phyloP scores from a whole-genome alignment of 768 basidiomycete genomes.

The Baorangia bicolor region DNA sequence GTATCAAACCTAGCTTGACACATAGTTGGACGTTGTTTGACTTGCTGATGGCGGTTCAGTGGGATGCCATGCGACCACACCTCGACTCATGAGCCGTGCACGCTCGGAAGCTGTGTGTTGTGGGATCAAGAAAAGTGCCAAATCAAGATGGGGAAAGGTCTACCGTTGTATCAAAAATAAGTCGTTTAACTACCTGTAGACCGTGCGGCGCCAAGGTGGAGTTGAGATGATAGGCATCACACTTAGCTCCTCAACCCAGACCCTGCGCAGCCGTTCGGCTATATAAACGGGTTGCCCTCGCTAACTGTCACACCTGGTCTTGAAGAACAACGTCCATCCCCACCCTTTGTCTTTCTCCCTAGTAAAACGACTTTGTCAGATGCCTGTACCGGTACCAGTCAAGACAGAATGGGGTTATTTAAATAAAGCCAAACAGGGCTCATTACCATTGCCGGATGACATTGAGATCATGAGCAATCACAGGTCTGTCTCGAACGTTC shows the following conservation, averaged over 20 bases:
- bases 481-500: constrained; percentile 21
- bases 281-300: background rate
- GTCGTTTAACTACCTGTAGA: too few relatives aligned
- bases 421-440: constrained; percentile 31
- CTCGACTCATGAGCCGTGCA: too few relatives aligned
- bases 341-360: background rate
- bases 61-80: too few relatives aligned
- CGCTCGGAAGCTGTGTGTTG: background rate
- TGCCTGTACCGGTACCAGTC: constrained; percentile 24
- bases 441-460: constrained; percentile 21
- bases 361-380: background rate
- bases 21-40: too few relatives aligned
- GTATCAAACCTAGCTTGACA: too few relatives aligned
- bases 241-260: background rate
- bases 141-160: too few relatives aligned
- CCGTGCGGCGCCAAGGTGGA: constrained; percentile 24
- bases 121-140: too few relatives aligned
- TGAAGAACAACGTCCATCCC: background rate
- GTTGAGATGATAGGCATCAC: too few relatives aligned
- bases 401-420: constrained; percentile 12
- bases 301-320: background rate
- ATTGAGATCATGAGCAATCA: constrained; percentile 7
- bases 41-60: too few relatives aligned
- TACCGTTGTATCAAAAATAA: too few relatives aligned
- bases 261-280: background rate